Evolutionary conservation across 2,329 filamentous ascomycete genomes (phyloP).

Genomic region (Teratosphaeria zuluensis): DNA sequence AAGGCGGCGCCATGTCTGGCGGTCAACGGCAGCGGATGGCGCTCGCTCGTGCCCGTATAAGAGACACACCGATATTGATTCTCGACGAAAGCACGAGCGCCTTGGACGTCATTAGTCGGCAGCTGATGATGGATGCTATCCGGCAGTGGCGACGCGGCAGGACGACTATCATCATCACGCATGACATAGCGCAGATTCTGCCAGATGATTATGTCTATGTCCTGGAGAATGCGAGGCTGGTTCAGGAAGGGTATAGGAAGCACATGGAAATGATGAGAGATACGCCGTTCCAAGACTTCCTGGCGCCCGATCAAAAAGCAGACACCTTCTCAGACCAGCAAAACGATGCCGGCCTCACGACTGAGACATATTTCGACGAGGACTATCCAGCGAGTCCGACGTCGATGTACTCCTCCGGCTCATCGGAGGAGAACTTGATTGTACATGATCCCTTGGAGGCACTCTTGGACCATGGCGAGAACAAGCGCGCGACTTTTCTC

Average conservation of each 20-base stretch:
- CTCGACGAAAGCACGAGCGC: conserved; percentile 85
- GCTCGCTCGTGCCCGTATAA: conserved; percentile 46
- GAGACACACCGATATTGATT: conserved; percentile 71
- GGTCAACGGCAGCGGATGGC: conserved; percentile 39
- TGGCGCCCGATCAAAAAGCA: conserved; percentile 14
- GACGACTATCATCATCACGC: conserved; percentile 89
- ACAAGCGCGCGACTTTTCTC: conserved; percentile 17
- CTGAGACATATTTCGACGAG: conserved; percentile 6
- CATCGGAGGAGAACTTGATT: neutral
- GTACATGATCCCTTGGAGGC: neutral
- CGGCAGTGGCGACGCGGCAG: conserved; percentile 67
- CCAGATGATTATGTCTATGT: conserved; percentile 70
- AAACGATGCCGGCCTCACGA: neutral
- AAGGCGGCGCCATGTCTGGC: conserved; percentile 49
- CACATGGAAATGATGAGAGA: conserved; percentile 37
- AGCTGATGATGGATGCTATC: conserved; percentile 62
- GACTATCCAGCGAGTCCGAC: conserved; percentile 8
- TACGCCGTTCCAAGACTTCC: conserved; percentile 24
- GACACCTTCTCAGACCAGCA: neutral
- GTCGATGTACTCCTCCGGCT: conserved; percentile 5
- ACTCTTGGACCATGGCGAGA: conserved; percentile 8
- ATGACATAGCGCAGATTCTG: conserved; percentile 70
- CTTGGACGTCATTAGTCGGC: conserved; percentile 63
- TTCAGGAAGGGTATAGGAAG: conserved; percentile 57
- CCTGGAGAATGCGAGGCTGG: conserved; percentile 58